Evolutionary conservation across 352 stramenopile genomes (phyloP).

Genomic region (Blastocystis hominis): DNA sequence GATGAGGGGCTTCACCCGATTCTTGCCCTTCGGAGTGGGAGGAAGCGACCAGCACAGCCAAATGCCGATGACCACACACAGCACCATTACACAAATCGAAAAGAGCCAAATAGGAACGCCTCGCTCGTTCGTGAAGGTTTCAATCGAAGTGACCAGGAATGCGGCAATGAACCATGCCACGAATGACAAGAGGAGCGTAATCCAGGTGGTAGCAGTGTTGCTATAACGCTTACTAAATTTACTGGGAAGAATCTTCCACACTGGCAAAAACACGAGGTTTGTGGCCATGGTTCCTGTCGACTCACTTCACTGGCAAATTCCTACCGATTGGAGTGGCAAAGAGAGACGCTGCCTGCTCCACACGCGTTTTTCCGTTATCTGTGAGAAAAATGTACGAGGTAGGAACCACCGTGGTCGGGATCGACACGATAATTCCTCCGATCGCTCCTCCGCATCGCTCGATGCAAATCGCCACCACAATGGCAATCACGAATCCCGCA

Average conservation of each 20-base stretch:
- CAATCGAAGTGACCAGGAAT: constrained; percentile 35
- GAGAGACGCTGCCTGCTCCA: neutral
- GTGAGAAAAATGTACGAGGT: constrained; percentile 51
- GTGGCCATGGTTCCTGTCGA: constrained; percentile 2
- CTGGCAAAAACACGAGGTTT: constrained; percentile 34
- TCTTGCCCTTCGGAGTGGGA: constrained; percentile 34
- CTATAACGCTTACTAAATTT: neutral
- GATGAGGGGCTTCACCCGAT: neutral
- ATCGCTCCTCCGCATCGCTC: constrained; percentile 51
- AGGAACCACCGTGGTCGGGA: constrained; percentile 41
- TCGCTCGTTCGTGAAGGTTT: neutral
- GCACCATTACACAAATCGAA: constrained; percentile 21
- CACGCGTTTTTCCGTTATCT: neutral
- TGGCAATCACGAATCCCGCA: constrained; percentile 52
- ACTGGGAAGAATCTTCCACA: constrained; percentile 51
- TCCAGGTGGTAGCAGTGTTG: neutral
- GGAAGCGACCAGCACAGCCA: constrained; percentile 39
- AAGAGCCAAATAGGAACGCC: constrained; percentile 11
- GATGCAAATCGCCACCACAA: constrained; percentile 35
- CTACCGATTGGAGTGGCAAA: constrained; percentile 49
- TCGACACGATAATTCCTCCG: constrained; percentile 17
- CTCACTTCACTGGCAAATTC: too few relatives aligned
- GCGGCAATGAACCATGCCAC: constrained; percentile 32
- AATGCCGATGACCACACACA: neutral
- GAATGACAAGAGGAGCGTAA: constrained; percentile 21